These are phyloP conservation scores for Rutidosis leptorrhynchoides DNA, from an alignment of 129 eudicot species.

Conservation along the genomic window DNA sequence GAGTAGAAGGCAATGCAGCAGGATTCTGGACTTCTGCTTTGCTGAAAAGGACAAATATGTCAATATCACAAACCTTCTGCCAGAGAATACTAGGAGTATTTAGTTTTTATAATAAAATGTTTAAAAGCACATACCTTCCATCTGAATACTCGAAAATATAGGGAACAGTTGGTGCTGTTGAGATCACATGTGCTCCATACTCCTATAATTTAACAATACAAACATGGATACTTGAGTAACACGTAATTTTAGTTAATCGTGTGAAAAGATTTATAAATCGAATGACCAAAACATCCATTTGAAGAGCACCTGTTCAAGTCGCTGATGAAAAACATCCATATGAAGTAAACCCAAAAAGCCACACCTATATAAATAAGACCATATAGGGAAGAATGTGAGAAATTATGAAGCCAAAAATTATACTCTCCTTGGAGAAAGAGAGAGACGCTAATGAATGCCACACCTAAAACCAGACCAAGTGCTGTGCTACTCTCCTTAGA, in stretches of 20 bases:
- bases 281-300: too few species aligned
- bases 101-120: too few species aligned
- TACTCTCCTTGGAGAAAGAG: too few species aligned
- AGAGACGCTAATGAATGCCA: constrained; percentile 24
- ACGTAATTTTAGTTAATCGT: too few species aligned
- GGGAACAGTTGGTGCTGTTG: constrained; percentile 97
- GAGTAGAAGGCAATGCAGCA: constrained; percentile 70
- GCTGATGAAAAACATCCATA: constrained; percentile 99
- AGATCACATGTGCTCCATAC: constrained; percentile 84
- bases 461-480: constrained; percentile 95
- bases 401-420: too few species aligned
- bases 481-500: constrained; percentile 91
- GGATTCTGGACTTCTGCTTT: constrained; percentile 90
- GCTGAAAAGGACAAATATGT: constrained; percentile 39
- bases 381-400: too few species aligned
- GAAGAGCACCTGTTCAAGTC: constrained; percentile 85
- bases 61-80: too few species aligned
- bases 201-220: constrained; percentile 70
- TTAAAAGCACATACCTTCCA: constrained; percentile 63
- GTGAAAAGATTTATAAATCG: too few species aligned
- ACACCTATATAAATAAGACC: constrained; percentile 55
- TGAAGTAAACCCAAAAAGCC: constrained; percentile 96
- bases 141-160: constrained; percentile 92
- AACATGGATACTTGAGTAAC: too few species aligned
- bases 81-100: too few species aligned